Base-by-base conservation (phyloP, 75 land plant species). In the Adiantum capillusveneris region DNA sequence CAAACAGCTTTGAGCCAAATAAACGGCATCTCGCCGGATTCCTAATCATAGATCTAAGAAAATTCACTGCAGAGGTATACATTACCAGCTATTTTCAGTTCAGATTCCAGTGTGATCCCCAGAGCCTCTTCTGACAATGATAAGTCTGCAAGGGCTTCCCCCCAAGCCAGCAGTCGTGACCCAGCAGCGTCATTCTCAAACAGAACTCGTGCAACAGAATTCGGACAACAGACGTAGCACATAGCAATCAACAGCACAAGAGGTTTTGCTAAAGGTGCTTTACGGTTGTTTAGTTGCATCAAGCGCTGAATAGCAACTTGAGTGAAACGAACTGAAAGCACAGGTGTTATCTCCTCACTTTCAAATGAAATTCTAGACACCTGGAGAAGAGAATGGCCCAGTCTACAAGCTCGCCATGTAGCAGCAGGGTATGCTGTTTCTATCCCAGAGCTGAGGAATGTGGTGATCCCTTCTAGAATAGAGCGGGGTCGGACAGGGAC, bases 331-430 rank as follows among this genome's bases (percentile, higher is more conserved):
- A 57, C 29, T 12, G 63, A 76, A 25, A 88, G 34, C 13, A 68
- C 43, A 49, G 67, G 62, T 59, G 75, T 77, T 7, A 70, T 58
- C 17, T 45, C 75, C 28, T 82, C 79, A 26, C 75, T 72, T 58
- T 88, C 79, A 61, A 59, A 66, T 60, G 88, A 85, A 53, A 85
- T 65, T 29, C 42, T 61, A 25, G 77, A 72, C 39, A 75, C 65
- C 60, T 85, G 81, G 28, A 88, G 62, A 29, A 88, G 54, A 1
- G 75, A 21, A 70, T 88, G 94, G 1, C 77, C 62, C 57, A 77
- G 65, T 26, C 75, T 74, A 63, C 89, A 88, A 44, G 90, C 94
- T 58, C 86, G 79, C 84, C 86, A 77, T 49, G 81, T 74, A 3
- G 94, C 90, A 60, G 89, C 76, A 50, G 88, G 59, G 64, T 78